Evolutionary conservation across 805 yeast species (phyloP).

Genomic region (Kazachstania kunashirensis): DNA sequence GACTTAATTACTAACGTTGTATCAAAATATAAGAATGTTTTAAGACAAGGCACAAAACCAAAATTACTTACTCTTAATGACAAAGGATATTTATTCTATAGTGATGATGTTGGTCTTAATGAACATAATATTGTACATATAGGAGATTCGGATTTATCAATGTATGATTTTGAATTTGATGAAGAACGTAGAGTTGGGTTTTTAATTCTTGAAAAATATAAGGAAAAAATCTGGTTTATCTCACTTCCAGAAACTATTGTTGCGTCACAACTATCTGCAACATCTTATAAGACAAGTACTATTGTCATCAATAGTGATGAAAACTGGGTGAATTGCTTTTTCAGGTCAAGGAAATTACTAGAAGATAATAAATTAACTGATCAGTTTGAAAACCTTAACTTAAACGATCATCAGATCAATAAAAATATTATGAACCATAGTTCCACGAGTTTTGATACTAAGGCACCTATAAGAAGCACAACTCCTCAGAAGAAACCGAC

Average conservation of each 20-base stretch:
- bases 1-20: conserved; percentile 19
- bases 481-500: no score
- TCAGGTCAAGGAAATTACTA: conserved; percentile 53
- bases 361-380: conserved; percentile 19
- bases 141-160: conserved; percentile 46
- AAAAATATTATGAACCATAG: conserved; percentile 4
- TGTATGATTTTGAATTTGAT: conserved; percentile 74
- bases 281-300: conserved; percentile 23
- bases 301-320: conserved; percentile 38
- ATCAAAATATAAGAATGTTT: conserved; percentile 7
- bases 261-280: not conserved
- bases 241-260: conserved; percentile 30
- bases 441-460: conserved; percentile 5
- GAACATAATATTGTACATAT: conserved; percentile 19
- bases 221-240: conserved; percentile 48
- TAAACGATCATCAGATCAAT: conserved; percentile 1
- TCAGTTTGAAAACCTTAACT: conserved; percentile 7
- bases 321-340: conserved; percentile 62
- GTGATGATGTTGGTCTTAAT: conserved; percentile 3
- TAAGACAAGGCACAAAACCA: conserved; percentile 8
- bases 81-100: conserved; percentile 16
- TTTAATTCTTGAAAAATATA: conserved; percentile 52
- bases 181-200: conserved; percentile 50
- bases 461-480: no score
- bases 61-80: conserved; percentile 14